A percentile compares a stretch with the other conserved stretches of the same genome.
These are phyloP conservation scores for Lentinus polychrous DNA, from an alignment of 1,284 basidiomycete species.

Conservation along the genomic window DNA sequence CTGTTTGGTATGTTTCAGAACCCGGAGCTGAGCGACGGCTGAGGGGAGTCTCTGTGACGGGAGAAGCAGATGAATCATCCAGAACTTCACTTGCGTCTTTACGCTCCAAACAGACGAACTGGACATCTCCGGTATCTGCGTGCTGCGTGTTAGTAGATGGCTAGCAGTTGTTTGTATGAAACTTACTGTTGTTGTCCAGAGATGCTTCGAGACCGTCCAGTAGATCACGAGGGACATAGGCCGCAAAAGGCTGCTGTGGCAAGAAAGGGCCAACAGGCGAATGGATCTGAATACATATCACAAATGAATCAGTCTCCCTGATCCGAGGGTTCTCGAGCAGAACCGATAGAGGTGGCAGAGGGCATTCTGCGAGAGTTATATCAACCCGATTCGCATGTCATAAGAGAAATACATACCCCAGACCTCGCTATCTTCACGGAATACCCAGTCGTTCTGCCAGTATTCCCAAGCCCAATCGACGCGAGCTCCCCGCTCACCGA, in stretches of 20 bases:
- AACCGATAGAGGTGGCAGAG: conserved; percentile 54
- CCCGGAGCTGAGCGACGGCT: conserved; percentile 32
- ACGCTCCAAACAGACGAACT: conserved; percentile 68
- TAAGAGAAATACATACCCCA: conserved; percentile 41
- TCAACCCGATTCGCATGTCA: conserved; percentile 5
- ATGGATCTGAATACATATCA: conserved; percentile 66
- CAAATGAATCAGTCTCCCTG: conserved; percentile 54
- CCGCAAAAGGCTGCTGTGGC: conserved; percentile 58
- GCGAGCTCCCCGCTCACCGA: conserved; percentile 56
- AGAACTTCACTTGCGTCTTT: conserved; percentile 21
- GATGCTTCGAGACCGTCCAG: conserved; percentile 57
- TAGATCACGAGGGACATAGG: conserved; percentile 56
- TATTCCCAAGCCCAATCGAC: conserved; percentile 70
- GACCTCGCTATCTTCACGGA: conserved; percentile 62
- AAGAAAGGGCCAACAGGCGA: conserved; percentile 58
- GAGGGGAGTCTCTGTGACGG: conserved; percentile 18
- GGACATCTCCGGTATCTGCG: conserved; percentile 46
- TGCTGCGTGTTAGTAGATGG: not conserved
- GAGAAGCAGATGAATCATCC: conserved; percentile 18
- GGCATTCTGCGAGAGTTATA: conserved; percentile 40
- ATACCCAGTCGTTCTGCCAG: conserved; percentile 60
- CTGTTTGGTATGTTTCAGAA: conserved; percentile 36
- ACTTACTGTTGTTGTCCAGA: conserved; percentile 56
- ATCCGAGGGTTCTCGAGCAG: conserved; percentile 56
- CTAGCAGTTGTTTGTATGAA: conserved; percentile 9